Conservation (phyloP, 2,329 filamentous ascomycete genomes). For the Ceratocystis variospora region DNA sequence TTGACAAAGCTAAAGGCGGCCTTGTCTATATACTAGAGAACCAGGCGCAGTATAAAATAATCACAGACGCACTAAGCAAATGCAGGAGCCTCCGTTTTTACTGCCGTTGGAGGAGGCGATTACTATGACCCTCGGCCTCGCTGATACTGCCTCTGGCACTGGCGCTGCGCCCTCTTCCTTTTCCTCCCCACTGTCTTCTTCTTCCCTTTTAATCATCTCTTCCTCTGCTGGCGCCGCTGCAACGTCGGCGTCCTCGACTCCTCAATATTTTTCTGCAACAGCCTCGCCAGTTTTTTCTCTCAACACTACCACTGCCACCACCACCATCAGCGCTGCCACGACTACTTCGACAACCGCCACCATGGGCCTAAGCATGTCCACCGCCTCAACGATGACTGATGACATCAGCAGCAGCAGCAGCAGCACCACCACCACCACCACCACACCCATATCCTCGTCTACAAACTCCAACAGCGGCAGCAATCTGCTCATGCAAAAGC, state of each 20-base stretch:
- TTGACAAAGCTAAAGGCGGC: no score
- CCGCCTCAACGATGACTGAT: slow-evolving; percentile 25
- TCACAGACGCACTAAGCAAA: not conserved
- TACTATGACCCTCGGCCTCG: slow-evolving; percentile 1
- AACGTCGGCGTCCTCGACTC: not conserved
- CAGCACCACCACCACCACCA: slow-evolving; percentile 22
- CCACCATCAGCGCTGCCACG: no score
- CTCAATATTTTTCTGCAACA: not conserved
- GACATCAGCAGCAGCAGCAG: slow-evolving; percentile 20
- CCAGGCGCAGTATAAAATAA: not conserved
- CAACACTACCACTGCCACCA: slow-evolving; percentile 10
- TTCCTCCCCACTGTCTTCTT: slow-evolving; percentile 3
- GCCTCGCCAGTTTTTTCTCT: slow-evolving; percentile 10
- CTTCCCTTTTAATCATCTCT: not conserved
- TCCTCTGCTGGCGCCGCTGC: not conserved
- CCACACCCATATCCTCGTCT: slow-evolving; percentile 16
- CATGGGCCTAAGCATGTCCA: slow-evolving; percentile 25
- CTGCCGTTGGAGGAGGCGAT: slow-evolving; percentile 8
- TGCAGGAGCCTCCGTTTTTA: slow-evolving; percentile 10
- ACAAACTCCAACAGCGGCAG: slow-evolving; percentile 19
- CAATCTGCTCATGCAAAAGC: slow-evolving; percentile 19
- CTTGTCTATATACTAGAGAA: no score
- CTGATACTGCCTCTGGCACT: slow-evolving; percentile 11
- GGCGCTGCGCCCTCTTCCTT: slow-evolving; percentile 4
- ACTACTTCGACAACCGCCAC: slow-evolving; percentile 14